Base-by-base conservation (phyloP, 371 early-diverging fungal species). In the Smittium culicis region DNA sequence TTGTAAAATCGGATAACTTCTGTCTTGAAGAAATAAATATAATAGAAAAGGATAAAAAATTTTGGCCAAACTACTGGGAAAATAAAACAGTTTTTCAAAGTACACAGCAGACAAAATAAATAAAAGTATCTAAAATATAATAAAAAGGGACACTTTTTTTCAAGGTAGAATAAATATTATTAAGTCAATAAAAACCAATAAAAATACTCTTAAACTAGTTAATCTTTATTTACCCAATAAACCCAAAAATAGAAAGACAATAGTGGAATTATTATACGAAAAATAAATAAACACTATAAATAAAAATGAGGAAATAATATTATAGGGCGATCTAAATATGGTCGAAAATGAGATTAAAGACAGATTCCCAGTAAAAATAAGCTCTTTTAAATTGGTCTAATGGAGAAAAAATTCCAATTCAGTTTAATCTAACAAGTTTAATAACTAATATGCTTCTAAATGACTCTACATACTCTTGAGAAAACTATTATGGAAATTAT, bases 161-260 rank as follows among this genome's bases (percentile, higher is more conserved):
- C n/a, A 63, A n/a, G 63, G 63, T 31, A 63, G 63, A n/a, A 32
- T 63, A 63, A 32, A n/a, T 34, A 63, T 30, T n/a, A 32, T n/a
- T 31, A 2, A n/a, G 1, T 11, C 32, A 34, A n/a, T n/a, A 17
- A 33, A n/a, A 8, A 32, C 17, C 14, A 35, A 31, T 63, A 27
- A 35, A 31, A 63, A 33, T 11, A 5, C 5, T 11, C 5, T 63
- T 11, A 14, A 63, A 34, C 24, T 63, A 63, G n/a, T n/a, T 30
- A 30, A 32, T 63, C n/a, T 63, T 24, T 63, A 63, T 33, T 32
- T 63, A 3, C 33, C 25, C 31, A 35, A 31, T 5, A 14, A 32
- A n/a, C 29, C 20, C 5, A 63, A 32, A 63, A n/a, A 63, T n/a
- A 59, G 32, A n/a, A 59, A 25, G n/a, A 59, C 16, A 29, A 29